These are phyloP conservation scores for Rhizopus microsporus DNA, from an alignment of 371 early-diverging fungal species.

Conservation along the genomic window DNA sequence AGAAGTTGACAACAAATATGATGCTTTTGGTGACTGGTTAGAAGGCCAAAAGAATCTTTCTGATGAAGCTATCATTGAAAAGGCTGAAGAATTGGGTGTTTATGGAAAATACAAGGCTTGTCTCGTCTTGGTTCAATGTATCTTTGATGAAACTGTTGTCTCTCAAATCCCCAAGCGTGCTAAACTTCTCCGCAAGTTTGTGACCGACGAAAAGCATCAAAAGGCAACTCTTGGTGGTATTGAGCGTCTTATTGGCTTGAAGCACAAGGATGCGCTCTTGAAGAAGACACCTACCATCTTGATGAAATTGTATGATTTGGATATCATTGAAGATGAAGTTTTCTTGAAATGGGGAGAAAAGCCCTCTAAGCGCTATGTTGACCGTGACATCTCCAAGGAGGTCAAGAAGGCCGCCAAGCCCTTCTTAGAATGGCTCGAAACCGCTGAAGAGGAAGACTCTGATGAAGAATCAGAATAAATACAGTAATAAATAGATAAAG, in stretches of 20 bases:
- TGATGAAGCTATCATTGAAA: conserved; percentile 74
- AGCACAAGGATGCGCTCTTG: conserved; percentile 65
- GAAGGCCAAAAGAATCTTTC: conserved; percentile 52
- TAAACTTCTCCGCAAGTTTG: conserved; percentile 68
- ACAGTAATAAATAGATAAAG: neutral
- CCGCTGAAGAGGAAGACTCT: conserved; percentile 55
- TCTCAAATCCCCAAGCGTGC: conserved; percentile 66
- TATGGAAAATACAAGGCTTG: conserved; percentile 75
- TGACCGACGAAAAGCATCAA: conserved; percentile 82
- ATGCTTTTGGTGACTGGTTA: conserved; percentile 69
- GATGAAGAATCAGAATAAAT: conserved; percentile 37
- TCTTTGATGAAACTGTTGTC: conserved; percentile 68
- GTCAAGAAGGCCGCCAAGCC: conserved; percentile 84
- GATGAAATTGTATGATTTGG: conserved; percentile 88
- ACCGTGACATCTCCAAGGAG: conserved; percentile 71
- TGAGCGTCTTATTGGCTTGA: conserved; percentile 82
- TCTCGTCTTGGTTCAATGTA: conserved; percentile 73
- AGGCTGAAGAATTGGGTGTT: conserved; percentile 79
- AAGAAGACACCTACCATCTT: conserved; percentile 78
- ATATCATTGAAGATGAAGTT: conserved; percentile 90
- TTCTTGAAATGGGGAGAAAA: conserved; percentile 90
- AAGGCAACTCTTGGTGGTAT: conserved; percentile 90
- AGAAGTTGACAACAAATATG: conserved; percentile 70
- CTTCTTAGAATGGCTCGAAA: conserved; percentile 90
- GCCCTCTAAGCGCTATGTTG: conserved; percentile 88